Conservation (phyloP, 208 protist species). For the Trypanosoma lewisi region DNA sequence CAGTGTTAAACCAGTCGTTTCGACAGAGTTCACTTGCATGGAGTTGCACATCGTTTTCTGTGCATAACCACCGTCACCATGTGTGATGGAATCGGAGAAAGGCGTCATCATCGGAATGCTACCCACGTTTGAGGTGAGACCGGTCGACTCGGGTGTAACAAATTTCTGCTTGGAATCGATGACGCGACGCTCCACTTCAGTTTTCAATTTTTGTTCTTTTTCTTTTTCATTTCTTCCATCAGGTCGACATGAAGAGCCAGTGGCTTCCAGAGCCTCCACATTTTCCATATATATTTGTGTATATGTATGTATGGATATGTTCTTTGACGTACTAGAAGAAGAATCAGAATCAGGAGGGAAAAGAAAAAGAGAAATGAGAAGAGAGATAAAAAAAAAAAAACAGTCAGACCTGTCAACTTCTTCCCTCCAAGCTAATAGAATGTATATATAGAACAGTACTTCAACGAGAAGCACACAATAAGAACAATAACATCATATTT, state of each 20-base stretch:
- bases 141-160: background rate
- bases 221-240: background rate
- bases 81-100: background rate
- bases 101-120: background rate
- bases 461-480: too few relatives aligned
- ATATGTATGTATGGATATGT: too few relatives aligned
- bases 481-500: too few relatives aligned
- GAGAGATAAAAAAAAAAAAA: constrained; percentile 9
- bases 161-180: background rate
- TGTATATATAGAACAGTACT: too few relatives aligned
- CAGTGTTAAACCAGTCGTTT: background rate
- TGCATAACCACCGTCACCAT: background rate
- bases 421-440: too few relatives aligned
- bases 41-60: background rate
- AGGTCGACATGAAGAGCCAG: background rate
- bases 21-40: background rate
- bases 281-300: background rate
- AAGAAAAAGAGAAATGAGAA: background rate
- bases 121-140: background rate
- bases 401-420: too few relatives aligned
- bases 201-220: background rate
- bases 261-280: background rate
- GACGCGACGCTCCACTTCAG: background rate
- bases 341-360: background rate
- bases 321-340: background rate